A percentile compares a stretch with the other conserved stretches of the same genome.
phyloP scores from a whole-genome alignment of 345 rosid species.

The Syzygium aqueum region DNA sequence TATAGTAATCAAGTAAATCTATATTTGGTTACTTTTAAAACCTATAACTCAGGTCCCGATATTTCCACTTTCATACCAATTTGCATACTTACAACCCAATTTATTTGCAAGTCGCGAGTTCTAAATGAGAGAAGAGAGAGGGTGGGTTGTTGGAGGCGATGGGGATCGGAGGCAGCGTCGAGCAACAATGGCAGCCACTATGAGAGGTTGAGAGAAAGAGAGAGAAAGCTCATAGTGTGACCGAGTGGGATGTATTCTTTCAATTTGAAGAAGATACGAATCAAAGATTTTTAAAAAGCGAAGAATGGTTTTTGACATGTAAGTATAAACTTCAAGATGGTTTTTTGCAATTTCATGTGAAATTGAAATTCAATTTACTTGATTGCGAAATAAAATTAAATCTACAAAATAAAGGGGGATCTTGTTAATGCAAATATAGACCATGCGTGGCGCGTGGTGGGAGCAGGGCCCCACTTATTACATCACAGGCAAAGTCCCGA shows the following conservation, averaged over 20 bases:
- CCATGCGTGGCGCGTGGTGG: background rate
- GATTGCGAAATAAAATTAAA: background rate
- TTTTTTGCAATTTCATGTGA: background rate
- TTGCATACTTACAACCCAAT: background rate
- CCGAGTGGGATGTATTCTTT: rapidly evolving
- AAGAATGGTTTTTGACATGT: background rate
- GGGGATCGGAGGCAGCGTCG: rapidly evolving
- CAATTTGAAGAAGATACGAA: rapidly evolving
- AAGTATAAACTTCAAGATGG: background rate
- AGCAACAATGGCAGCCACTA: rapidly evolving
- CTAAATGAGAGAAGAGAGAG: no score
- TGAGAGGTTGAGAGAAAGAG: rapidly evolving
- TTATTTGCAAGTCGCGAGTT: background rate
- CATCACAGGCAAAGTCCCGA: background rate
- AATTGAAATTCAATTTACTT: background rate
- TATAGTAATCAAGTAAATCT: no score
- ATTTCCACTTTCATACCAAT: background rate
- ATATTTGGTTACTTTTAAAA: background rate
- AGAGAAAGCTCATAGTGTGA: rapidly evolving
- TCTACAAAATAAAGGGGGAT: background rate
- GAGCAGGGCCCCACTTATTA: background rate
- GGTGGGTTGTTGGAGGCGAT: rapidly evolving
- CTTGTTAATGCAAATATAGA: background rate
- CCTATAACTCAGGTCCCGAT: background rate
- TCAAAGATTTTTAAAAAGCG: background rate